A percentile compares a stretch with the other conserved stretches of the same genome.
These are phyloP conservation scores for Alternaria postmessia DNA, from an alignment of 2,329 filamentous ascomycete species.

Conservation along the genomic window DNA sequence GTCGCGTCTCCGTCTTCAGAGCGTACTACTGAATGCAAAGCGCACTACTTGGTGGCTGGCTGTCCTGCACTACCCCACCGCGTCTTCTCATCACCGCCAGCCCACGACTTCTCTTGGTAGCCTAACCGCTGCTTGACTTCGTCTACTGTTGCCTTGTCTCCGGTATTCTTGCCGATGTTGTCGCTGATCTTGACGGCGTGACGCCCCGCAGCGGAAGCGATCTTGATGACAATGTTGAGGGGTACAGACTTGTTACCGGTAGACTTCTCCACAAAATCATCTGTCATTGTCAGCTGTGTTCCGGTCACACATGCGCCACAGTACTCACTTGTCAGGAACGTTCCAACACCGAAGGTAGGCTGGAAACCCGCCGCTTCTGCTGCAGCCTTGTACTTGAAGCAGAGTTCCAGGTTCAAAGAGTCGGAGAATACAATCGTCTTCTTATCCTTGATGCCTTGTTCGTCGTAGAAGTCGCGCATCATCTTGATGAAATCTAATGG, in stretches of 20 bases:
- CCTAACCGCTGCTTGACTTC: slow-evolving; percentile 86
- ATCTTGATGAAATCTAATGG: slow-evolving; percentile 79
- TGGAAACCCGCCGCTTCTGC: slow-evolving; percentile 83
- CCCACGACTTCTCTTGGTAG: slow-evolving; percentile 86
- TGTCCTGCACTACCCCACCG: slow-evolving; percentile 71
- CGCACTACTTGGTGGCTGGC: slow-evolving; percentile 22
- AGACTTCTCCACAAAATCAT: slow-evolving; percentile 80
- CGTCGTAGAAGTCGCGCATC: slow-evolving; percentile 83
- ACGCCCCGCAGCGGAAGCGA: slow-evolving; percentile 81
- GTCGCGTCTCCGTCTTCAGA: slow-evolving; percentile 20
- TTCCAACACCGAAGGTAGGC: slow-evolving; percentile 92
- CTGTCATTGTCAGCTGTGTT: slow-evolving; percentile 47
- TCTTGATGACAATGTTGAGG: slow-evolving; percentile 97
- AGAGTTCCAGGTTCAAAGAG: slow-evolving; percentile 88
- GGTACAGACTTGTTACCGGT: slow-evolving; percentile 85
- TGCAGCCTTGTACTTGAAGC: slow-evolving; percentile 86
- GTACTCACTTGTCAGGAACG: slow-evolving; percentile 80
- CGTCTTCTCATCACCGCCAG: slow-evolving; percentile 80
- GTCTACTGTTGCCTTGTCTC: slow-evolving; percentile 78
- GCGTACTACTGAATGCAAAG: not conserved
- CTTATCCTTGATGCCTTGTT: slow-evolving; percentile 75
- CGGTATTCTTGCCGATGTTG: slow-evolving; percentile 94
- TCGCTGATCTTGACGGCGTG: slow-evolving; percentile 89
- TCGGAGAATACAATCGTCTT: slow-evolving; percentile 97
- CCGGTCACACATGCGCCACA: not conserved